These are phyloP conservation scores for Diaporthe sp. DNA, from an alignment of 2,329 filamentous ascomycete species.

Conservation along the genomic window DNA sequence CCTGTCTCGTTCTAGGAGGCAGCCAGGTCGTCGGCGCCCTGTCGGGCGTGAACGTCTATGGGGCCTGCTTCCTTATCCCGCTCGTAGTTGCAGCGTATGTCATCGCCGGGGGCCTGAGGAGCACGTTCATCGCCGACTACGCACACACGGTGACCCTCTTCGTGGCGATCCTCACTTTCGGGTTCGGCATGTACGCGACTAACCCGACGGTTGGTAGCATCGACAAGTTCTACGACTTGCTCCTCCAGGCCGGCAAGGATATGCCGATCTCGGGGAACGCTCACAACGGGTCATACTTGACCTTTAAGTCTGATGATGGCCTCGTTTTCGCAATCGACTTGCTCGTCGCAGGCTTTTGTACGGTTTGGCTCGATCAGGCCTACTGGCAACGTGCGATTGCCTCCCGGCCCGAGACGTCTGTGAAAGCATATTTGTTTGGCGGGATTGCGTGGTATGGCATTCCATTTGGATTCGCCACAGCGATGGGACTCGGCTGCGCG, in stretches of 20 bases:
- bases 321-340: slow-evolving; percentile 50
- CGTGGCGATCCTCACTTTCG: slow-evolving; percentile 50
- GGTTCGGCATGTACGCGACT: slow-evolving; percentile 48
- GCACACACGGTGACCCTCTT: slow-evolving; percentile 53
- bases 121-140: slow-evolving; percentile 54
- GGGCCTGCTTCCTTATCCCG: slow-evolving; percentile 51
- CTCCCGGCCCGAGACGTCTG: slow-evolving; percentile 50
- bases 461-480: slow-evolving; percentile 49
- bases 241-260: slow-evolving; percentile 44
- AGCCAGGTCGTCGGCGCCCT: slow-evolving; percentile 50
- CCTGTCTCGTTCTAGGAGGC: slow-evolving; percentile 51
- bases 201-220: slow-evolving; percentile 45
- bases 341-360: slow-evolving; percentile 49
- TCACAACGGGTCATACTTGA: slow-evolving; percentile 49
- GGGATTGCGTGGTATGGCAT: slow-evolving; percentile 53
- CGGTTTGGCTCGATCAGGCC: slow-evolving; percentile 53
- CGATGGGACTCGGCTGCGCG: slow-evolving; percentile 48
- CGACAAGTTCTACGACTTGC: slow-evolving; percentile 48
- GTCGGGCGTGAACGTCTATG: slow-evolving; percentile 54
- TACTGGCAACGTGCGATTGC: slow-evolving; percentile 58
- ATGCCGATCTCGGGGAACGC: slow-evolving; percentile 47
- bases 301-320: slow-evolving; percentile 48
- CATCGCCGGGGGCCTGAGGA: slow-evolving; percentile 50
- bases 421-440: slow-evolving; percentile 53
- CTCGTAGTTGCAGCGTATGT: slow-evolving; percentile 51